Base-by-base conservation (phyloP, 179 eudicot genomes). In the Silene noctiflora region DNA sequence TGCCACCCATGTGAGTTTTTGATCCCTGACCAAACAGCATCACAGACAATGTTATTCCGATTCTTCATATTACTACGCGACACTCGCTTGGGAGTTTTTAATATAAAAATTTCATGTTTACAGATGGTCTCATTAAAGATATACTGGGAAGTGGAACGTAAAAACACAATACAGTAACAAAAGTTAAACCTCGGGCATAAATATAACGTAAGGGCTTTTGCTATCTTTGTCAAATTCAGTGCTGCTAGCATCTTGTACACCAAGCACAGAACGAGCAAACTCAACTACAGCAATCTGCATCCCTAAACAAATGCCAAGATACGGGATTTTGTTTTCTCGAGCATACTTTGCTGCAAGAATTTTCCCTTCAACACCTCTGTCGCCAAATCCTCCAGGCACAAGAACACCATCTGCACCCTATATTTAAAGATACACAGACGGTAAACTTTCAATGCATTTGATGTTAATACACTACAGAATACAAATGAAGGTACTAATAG, bases 371-470 rank as follows among this genome's bases (percentile, higher is more conserved):
- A 96, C 91, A 53, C 99, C 99, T 78, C 99, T 87, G 77, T 96
- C 99, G 16, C 99, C 99, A 79, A 96, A 96, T 76, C 99, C 99
- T 84, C 99, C 99, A 75, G 99, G 99, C 80, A 96, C 99, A 77
- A 96, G 85, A 75, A 96, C 83, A 80, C 90, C 91, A 76, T 92
- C 88, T 42, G 99, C 93, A 74, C 87, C 87, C 99, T 95, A 88
- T 67, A 79, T 70, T 69, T 20, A 60, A 46, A 33, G 19, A n/a
- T 25, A 75, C 60, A 6, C 69, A 46, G n/a, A 48, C 25, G 42
- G 14, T 53, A 14, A 53, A 44, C 3, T 66, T 24, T 24, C 13
- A 25, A 35, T 42, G 7, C 11, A 20, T 17, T 8, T 29, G 51
- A 17, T 21, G 12, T 10, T 39, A 62, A 27, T 9, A 59, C 8